Conservation (phyloP, 306 rosid species). For the Castanospermum australe region DNA sequence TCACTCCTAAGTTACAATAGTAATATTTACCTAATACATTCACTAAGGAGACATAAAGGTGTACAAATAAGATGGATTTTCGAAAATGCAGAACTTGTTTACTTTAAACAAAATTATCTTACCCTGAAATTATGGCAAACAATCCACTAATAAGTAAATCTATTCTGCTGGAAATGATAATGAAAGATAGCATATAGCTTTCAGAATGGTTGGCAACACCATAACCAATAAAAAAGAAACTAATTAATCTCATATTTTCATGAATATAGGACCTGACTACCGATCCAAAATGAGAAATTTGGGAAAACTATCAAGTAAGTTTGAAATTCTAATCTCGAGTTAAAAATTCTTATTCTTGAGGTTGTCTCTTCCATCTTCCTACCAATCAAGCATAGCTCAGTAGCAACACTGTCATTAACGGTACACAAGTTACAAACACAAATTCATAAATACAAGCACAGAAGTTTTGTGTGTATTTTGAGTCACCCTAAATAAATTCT, state of each 20-base stretch:
- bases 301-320: background rate
- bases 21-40: background rate
- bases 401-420: background rate
- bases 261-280: background rate
- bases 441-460: background rate
- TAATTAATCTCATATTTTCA: background rate
- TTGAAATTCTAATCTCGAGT: background rate
- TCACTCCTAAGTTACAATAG: background rate
- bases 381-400: background rate
- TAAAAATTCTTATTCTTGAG: background rate
- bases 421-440: background rate
- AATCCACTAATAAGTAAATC: background rate
- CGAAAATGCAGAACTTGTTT: background rate
- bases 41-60: background rate
- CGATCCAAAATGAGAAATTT: background rate
- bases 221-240: background rate
- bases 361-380: background rate
- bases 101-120: background rate
- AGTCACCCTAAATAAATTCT: background rate
- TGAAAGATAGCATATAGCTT: background rate
- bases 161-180: background rate
- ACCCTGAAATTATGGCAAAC: background rate
- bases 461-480: too few relatives aligned
- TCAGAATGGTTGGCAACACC: background rate
- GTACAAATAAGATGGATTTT: background rate